These are phyloP conservation scores for Fusarium begoniae DNA, from an alignment of 2,329 filamentous ascomycete genomes.

Conservation along the genomic window DNA sequence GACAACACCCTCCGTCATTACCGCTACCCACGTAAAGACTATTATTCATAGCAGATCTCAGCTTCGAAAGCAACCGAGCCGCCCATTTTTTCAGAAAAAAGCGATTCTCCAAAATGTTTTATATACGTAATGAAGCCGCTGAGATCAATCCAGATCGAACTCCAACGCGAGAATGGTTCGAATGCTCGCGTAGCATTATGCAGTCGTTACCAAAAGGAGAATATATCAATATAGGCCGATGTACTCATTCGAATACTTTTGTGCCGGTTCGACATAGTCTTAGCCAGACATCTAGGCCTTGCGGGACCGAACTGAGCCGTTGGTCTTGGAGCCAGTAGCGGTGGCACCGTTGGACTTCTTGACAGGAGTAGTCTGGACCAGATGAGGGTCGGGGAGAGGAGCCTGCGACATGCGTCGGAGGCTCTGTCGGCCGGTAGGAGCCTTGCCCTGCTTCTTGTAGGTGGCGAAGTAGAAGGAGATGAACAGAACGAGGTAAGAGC, in stretches of 20 bases:
- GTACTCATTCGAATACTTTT: background rate
- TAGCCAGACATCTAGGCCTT: slow-evolving; percentile 61
- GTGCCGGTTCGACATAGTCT: background rate
- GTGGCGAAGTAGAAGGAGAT: slow-evolving; percentile 99
- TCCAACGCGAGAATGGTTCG: slow-evolving; percentile 19
- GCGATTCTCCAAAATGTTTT: slow-evolving; percentile 38
- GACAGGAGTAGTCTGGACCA: slow-evolving; percentile 61
- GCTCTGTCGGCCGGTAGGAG: slow-evolving; percentile 80
- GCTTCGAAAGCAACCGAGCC: slow-evolving; percentile 25
- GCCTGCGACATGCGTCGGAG: slow-evolving; percentile 73
- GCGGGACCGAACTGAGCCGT: slow-evolving; percentile 72
- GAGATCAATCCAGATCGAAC: slow-evolving; percentile 33
- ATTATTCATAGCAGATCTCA: slow-evolving; percentile 33
- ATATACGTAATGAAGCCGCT: slow-evolving; percentile 39
- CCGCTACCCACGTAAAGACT: slow-evolving; percentile 42
- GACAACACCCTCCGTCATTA: slow-evolving; percentile 45
- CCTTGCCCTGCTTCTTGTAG: slow-evolving; percentile 88
- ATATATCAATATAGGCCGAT: background rate
- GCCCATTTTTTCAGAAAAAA: slow-evolving; percentile 12
- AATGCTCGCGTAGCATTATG: slow-evolving; percentile 15
- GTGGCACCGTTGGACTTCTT: slow-evolving; percentile 62
- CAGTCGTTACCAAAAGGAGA: slow-evolving; percentile 7
- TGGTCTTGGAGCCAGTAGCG: slow-evolving; percentile 64
- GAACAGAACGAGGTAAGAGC: slow-evolving; percentile 96
- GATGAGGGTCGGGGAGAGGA: slow-evolving; percentile 80